Percentiles rank a stretch among this genome's conserved stretches.
Conservation (phyloP, 352 stramenopile genomes). For the Pythium graminicola region DNA sequence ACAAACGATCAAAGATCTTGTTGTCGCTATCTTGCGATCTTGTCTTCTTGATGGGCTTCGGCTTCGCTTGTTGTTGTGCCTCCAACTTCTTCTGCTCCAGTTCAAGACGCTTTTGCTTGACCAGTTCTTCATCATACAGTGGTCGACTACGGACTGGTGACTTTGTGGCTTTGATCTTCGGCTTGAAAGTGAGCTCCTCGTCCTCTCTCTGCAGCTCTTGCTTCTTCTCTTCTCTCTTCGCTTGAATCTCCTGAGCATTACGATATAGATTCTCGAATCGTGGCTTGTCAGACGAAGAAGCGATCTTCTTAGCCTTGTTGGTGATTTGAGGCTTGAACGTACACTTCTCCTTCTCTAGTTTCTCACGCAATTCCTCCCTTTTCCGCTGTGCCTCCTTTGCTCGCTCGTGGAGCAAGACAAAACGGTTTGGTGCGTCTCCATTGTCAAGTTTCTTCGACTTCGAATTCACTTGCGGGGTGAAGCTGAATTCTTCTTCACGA, state of each 20-base stretch:
- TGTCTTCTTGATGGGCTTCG: constrained; percentile 48
- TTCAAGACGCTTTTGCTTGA: constrained; percentile 61
- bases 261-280: constrained; percentile 77
- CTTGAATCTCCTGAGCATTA: constrained; percentile 53
- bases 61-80: constrained; percentile 52
- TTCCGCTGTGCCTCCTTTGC: constrained; percentile 43
- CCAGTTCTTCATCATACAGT: constrained; percentile 63
- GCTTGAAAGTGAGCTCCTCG: constrained; percentile 70
- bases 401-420: constrained; percentile 45
- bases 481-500: constrained; percentile 47
- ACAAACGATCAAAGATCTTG: constrained; percentile 62
- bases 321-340: constrained; percentile 71
- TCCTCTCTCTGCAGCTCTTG: constrained; percentile 45
- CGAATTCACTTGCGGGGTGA: constrained; percentile 50
- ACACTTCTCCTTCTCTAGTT: constrained; percentile 43
- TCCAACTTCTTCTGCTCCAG: constrained; percentile 72
- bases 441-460: constrained; percentile 36
- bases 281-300: constrained; percentile 30
- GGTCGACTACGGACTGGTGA: constrained; percentile 46
- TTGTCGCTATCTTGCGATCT: constrained; percentile 30
- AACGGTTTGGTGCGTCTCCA: constrained; percentile 32
- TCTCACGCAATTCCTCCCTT: constrained; percentile 49
- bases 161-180: constrained; percentile 62
- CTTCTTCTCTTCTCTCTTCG: constrained; percentile 65
- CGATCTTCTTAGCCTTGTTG: constrained; percentile 46